Conservation (phyloP, 495 filamentous ascomycete species). For the Trichoderma reesei region DNA sequence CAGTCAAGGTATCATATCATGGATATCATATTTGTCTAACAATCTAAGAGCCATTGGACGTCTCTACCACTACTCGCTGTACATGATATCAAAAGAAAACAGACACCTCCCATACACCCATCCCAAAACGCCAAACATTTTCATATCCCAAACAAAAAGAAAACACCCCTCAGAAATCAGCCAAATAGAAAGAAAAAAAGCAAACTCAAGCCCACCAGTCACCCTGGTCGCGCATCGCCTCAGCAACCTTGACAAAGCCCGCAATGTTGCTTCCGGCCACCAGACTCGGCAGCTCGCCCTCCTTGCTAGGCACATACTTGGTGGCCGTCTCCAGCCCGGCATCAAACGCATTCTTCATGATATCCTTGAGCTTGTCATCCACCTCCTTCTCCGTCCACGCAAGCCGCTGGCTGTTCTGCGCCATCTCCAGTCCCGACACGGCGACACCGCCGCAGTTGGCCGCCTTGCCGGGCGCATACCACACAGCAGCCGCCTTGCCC, state of each 20-base stretch:
- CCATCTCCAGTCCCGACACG: conserved; percentile 97
- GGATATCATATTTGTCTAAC: neutral
- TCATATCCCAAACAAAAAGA: neutral
- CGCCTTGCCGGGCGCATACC: conserved; percentile 92
- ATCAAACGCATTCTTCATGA: conserved; percentile 92
- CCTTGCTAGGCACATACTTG: conserved; percentile 66
- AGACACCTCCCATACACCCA: neutral
- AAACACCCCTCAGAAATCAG: neutral
- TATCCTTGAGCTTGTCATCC: conserved; percentile 80
- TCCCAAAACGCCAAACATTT: conserved; percentile 7
- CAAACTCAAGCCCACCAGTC: conserved; percentile 69
- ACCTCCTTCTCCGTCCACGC: conserved; percentile 84
- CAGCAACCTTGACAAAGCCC: conserved; percentile 91
- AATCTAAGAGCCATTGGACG: neutral
- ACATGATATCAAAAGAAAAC: neutral
- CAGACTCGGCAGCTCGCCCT: conserved; percentile 79
- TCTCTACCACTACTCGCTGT: neutral
- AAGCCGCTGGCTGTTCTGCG: conserved; percentile 84
- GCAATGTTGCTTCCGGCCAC: conserved; percentile 95
- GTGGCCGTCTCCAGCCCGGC: conserved; percentile 83
- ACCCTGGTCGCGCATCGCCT: conserved; percentile 91
- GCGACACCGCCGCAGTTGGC: conserved; percentile 97
- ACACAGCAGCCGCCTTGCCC: conserved; percentile 61
- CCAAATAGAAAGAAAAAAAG: neutral
- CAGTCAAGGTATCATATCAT: no score